Base-by-base conservation (phyloP, 768 basidiomycete genomes). In the Scleroderma bovista region DNA sequence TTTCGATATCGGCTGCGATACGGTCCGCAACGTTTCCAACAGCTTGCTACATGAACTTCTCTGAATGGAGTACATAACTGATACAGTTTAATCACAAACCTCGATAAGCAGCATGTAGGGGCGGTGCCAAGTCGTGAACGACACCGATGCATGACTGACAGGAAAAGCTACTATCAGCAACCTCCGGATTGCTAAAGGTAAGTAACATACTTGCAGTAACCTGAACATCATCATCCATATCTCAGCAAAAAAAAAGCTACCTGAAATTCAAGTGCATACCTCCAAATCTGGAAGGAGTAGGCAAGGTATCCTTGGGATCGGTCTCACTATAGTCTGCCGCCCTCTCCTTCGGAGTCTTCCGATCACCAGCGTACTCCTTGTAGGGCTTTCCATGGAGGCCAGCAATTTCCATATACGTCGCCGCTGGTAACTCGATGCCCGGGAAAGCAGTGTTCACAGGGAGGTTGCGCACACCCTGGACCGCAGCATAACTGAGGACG, bases 91-190 rank as follows among this genome's bases (percentile, higher is more conserved):
- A 46, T 33, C 16, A 44, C 48, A n/a, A 20, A 62, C 61, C 41
- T 62, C 61, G 12, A 62, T 40, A n/a, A 64, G 51, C 62, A 62
- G 52, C 10, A 64, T 24, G 24, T 62, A 62, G n/a, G 62, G 62
- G 12, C 62, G 60, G 24, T 62, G 61, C 62, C 62, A 62, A 43
- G 61, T 40, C 23, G 59, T 50, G 33, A 62, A 62, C 20, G 60
- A 50, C 37, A 62, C 40, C 2, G 53, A 51, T 12, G 52, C 51
- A 36, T 62, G 61, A 42, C 61, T 62, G 24, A 23, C 47, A 29
- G 43, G 26, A 29, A 38, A 17, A 8, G 3, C 16, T 44, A 32
- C 7, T 51, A 42, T 32, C 17, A 20, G 20, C 16, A n/a, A 34
- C 7, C 9, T 2, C 16, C 8, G 17, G 6, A 17, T 11, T 31